A percentile compares a stretch with the other conserved stretches of the same genome.
phyloP scores from a whole-genome alignment of 2,329 filamentous ascomycete species.

The Ceratocystiopsis sp. region DNA sequence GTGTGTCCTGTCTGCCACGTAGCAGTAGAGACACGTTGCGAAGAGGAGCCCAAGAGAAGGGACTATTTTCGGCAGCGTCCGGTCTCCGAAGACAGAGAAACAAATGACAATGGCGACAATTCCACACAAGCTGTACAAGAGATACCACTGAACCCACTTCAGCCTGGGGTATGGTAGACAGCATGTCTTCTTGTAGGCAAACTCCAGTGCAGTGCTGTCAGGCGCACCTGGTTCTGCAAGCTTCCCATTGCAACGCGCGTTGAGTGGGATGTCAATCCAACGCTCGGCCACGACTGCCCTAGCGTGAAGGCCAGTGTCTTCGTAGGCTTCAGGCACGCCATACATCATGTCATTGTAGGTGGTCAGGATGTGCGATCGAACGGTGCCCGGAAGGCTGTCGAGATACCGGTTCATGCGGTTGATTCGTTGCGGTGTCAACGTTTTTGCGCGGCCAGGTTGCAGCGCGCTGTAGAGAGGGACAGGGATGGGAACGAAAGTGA shows the following conservation, averaged over 20 bases:
- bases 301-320: conserved; percentile 31
- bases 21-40: conserved; percentile 22
- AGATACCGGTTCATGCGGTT: conserved; percentile 35
- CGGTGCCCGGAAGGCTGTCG: conserved; percentile 21
- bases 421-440: conserved; percentile 30
- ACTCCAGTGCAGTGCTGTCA: no score
- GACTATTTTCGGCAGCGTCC: neutral
- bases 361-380: conserved; percentile 28
- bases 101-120: neutral
- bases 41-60: neutral
- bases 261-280: conserved; percentile 35
- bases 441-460: conserved; percentile 21
- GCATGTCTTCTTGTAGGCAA: neutral
- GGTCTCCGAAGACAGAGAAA: neutral
- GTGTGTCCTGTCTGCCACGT: conserved; percentile 35
- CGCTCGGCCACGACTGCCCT: conserved; percentile 25
- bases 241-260: conserved; percentile 35
- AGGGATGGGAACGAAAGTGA: conserved; percentile 20
- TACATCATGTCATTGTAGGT: conserved; percentile 31
- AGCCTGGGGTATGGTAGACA: conserved; percentile 26
- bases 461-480: conserved; percentile 26
- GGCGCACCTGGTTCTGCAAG: conserved; percentile 10
- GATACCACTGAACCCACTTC: conserved; percentile 18
- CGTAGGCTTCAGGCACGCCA: conserved; percentile 18
- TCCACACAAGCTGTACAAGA: neutral